Evolutionary conservation across 2,329 filamentous ascomycete genomes (phyloP), one percentile per base, ranked within the genome.

Genomic region (Stemphylium vesicarium): DNA sequence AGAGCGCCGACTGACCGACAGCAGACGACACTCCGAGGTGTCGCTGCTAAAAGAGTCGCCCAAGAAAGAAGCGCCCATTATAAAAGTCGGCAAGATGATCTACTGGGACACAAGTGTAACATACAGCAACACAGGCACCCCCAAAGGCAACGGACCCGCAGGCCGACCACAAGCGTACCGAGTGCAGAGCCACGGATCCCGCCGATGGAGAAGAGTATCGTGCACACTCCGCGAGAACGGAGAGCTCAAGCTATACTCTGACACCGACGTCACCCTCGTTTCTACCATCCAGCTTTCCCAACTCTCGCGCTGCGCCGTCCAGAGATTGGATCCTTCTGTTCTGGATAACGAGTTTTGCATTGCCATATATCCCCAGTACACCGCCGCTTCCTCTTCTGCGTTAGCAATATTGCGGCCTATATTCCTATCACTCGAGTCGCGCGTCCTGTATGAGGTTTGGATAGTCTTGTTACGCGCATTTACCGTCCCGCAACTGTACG

Each of bases 391-490:
- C 16, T 85, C 91, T 1, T 89, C 86, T 2, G 84, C 89, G 15
- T 81, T 94, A 51, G 89, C 89, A 6, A 85, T 94, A 24, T 88
- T 92, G 55, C 87, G 91, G n/a, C 94, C 95, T 0, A 88, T 98
- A 32, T 97, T 96, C 71, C 81, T 99, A 31, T 90, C 91, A 3
- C 78, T 97, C 39, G 94, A 98, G 64, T 93, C 86, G 22, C 85
- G 93, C 37, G 87, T 96, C 6, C 81, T 96, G n/a, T 96, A 96
- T 67, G 95, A 99, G 73, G 95, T 97, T 11, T 99, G 95, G 95
- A 94, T 96, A 68, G 93, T 96, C 6, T 80, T 99, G 9, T 76
- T 99, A 26, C 86, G 94, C 59, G 92, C 94, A 0, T 97, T 97
- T 74, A 92, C 94, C 0, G 88, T 96, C 40, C 94, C 95, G 0